Evolutionary conservation across 1,284 basidiomycete species (phyloP), one percentile per base, ranked within the genome.

Genomic region (Vanrija sp.): DNA sequence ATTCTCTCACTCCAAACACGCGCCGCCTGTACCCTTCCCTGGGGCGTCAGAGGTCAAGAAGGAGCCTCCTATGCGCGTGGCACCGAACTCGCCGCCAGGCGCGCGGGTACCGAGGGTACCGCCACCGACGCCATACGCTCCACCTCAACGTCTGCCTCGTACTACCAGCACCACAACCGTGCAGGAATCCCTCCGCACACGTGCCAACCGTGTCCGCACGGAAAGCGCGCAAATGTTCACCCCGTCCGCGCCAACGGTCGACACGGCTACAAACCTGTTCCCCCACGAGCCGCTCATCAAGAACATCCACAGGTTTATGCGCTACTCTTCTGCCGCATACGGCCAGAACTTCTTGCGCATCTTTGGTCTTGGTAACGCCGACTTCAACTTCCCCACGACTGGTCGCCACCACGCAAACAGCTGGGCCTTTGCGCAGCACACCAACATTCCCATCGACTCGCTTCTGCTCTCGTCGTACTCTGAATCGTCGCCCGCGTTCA

Each of bases 261-360:
- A 59, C 19, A 52, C 62, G 8, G 56, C 64, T 2, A 55, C 50
- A 9, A 59, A 57, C 45, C 65, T 76, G 15, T 80, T 77, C 54
- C 79, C 79, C 1, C 67, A 69, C 27, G 69, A 72, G 16, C 72
- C 76, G 38, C 61, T 80, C 16, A 71, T 79, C 41, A 64, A 65
- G 45, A 81, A 81, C 52, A 68, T 81, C 41, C 74, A 78, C 51
- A 68, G 73, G 4, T 81, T 79, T 58, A 78, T 78, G 71, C 66
- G 77, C 18, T 80, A 78, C 61, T 72, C 75, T 9, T 73, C 69
- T 19, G 77, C 78, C 0, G 77, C 77, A 6, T 79, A 79, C 49
- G 78, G 77, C 3, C 69, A 73, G 60, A 68, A 65, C 51, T 80
- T 80, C 53, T 64, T 81, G 51, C 65, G 78, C 14, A 77, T 81